Percentiles rank a stretch among this genome's conserved stretches.
phyloP scores from a whole-genome alignment of 208 protist genomes.

The Phytomonas sp. region DNA sequence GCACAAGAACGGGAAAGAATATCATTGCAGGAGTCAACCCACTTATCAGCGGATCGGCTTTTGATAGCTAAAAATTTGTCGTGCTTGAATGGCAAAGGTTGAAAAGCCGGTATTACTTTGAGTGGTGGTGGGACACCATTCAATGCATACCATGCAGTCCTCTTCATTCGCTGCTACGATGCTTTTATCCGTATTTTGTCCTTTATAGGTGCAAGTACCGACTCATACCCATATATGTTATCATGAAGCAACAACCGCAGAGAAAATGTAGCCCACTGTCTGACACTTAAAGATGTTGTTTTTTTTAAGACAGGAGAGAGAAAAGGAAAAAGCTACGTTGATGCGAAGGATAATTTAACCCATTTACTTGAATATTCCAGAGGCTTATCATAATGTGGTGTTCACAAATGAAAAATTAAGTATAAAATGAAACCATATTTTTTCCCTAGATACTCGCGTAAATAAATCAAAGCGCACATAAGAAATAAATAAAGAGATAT shows the following conservation, averaged over 20 bases:
- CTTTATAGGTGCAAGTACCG: background rate
- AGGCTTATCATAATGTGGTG: background rate
- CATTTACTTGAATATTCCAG: background rate
- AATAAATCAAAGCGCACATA: background rate
- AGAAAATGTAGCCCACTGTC: background rate
- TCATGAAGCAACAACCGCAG: background rate
- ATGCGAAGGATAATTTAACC: background rate
- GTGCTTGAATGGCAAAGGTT: slow-evolving; percentile 37
- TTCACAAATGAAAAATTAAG: background rate
- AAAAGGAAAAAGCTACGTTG: background rate
- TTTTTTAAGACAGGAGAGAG: background rate
- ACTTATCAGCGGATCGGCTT: slow-evolving; percentile 40
- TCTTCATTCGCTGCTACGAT: slow-evolving; percentile 6
- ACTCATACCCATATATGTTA: background rate
- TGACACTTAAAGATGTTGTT: background rate
- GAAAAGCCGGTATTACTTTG: slow-evolving; percentile 27
- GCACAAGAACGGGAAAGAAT: slow-evolving; percentile 5
- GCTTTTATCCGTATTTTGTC: slow-evolving; percentile 6
- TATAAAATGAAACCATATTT: background rate
- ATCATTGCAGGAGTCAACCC: slow-evolving; percentile 13
- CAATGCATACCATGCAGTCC: background rate
- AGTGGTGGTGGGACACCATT: background rate
- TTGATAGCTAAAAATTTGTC: slow-evolving; percentile 80
- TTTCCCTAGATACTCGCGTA: background rate
- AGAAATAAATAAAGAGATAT: slow-evolving; percentile 5